A percentile compares a stretch with the other conserved stretches of the same genome.
Evolutionary conservation across 2,329 filamentous ascomycete genomes (phyloP).

Genomic region (Cryphonectria japonica): DNA sequence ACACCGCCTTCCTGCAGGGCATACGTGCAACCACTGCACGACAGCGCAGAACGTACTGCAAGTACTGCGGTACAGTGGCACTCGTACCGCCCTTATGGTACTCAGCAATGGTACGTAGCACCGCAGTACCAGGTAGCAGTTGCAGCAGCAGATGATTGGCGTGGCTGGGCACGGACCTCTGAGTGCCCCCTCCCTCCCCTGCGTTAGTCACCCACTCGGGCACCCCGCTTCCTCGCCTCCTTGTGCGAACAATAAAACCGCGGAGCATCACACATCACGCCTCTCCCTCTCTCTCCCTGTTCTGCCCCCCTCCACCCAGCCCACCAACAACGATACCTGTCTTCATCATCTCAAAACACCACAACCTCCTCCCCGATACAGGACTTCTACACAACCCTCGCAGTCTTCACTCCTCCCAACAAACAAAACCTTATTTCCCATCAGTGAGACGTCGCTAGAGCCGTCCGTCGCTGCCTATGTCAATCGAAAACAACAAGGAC

Average conservation of each 20-base stretch:
- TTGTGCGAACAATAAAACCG: conserved; percentile 16
- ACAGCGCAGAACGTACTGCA: neutral
- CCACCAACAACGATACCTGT: conserved; percentile 17
- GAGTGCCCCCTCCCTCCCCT: neutral
- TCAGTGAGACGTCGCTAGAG: conserved; percentile 49
- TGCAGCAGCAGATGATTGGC: neutral
- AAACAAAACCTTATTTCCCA: conserved; percentile 30
- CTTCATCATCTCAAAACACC: conserved; percentile 15
- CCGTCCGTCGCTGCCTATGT: conserved; percentile 73
- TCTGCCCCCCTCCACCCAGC: conserved; percentile 1
- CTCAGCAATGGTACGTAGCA: neutral
- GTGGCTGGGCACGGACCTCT: neutral
- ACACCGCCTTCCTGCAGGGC: conserved; percentile 3
- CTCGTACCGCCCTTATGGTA: neutral
- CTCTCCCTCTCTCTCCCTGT: conserved; percentile 11
- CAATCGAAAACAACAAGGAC: conserved; percentile 98
- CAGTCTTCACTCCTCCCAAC: conserved; percentile 15
- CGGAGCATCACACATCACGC: conserved; percentile 12
- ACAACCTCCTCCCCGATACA: conserved; percentile 24
- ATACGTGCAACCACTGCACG: neutral
- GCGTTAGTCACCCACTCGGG: conserved; percentile 6
- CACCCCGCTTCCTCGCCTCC: conserved; percentile 21
- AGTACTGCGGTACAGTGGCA: neutral
- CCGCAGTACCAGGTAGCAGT: neutral
- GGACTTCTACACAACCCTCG: conserved; percentile 23